A percentile compares a stretch with the other conserved stretches of the same genome.
These are phyloP conservation scores for Piromyces finnis DNA, from an alignment of 192 early-diverging fungal species.

Conservation along the genomic window DNA sequence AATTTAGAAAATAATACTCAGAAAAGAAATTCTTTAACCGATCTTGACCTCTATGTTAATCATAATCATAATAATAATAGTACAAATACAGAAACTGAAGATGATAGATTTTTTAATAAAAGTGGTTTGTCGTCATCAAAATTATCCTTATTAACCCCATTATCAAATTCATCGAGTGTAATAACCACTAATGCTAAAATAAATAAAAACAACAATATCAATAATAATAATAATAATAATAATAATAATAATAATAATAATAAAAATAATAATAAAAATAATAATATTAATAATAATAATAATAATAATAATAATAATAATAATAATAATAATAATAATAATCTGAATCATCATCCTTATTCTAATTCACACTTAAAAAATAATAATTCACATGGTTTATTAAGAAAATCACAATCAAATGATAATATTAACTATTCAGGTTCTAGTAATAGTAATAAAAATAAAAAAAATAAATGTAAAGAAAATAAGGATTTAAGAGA, in stretches of 20 bases:
- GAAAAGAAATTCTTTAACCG: not conserved
- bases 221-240: not conserved
- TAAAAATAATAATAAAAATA: not conserved
- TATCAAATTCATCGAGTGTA: not conserved
- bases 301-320: not conserved
- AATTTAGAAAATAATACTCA: not conserved
- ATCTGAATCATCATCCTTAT: no score
- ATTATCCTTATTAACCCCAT: not conserved
- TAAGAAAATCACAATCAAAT: no score
- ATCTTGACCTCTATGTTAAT: no score
- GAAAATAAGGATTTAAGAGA: no score
- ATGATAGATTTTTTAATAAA: not conserved
- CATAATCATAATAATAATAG: no score
- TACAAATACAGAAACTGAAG: not conserved
- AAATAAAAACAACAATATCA: not conserved
- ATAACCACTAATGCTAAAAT: not conserved
- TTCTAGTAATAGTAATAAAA: no score
- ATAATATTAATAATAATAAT: not conserved
- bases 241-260: not conserved
- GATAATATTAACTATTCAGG: no score
- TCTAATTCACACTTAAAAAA: no score
- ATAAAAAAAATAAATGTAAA: no score
- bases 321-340: not conserved
- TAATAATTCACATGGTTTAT: no score
- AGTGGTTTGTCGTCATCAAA: not conserved